Evolutionary conservation across 192 early-diverging fungal genomes (phyloP), one percentile per base, ranked within the genome.

Genomic region (Gorgonomyces haynaldii): DNA sequence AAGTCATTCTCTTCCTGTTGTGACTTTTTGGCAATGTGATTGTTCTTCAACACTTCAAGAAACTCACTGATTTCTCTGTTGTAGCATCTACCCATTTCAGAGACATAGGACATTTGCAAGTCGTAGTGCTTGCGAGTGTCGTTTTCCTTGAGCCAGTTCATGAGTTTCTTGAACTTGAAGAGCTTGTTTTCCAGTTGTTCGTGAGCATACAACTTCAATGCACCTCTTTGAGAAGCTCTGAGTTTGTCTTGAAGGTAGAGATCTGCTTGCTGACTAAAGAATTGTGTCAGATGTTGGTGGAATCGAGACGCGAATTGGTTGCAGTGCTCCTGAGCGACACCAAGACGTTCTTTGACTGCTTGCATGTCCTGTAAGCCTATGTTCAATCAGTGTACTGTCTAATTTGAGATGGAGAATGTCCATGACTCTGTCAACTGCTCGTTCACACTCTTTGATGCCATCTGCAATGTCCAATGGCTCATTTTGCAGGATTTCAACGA

Each of bases 61-160:
- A 69, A 66, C 6, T 66, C 69, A 2, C 45, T 37, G 8, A 72
- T 54, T 37, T 76, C 72, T 20, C 29, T 28, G 6, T 39, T 56
- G 37, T 75, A 75, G 3, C 63, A 53, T 26, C 58, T 25, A 0
- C 48, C 45, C 20, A 75, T 49, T 36, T 65, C 62, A 28, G 63
- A 46, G 9, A 55, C 60, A 45, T 71, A 75, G 2, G 37, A 24
- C 71, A 77, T 70, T 44, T 72, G 62, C 9, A 77, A 46, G 23
- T 77, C 67, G 34, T 62, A 54, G 37, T 77, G 74, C 24, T 75
- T 76, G 19, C 74, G 28, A 0, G 68, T 51, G 49, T 77, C 74
- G 7, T 61, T 53, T 4, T 53, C 66, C 45, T 77, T 77, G 22
- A 77, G 47, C 74, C 74, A 77, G 27, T 37, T 57, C 32, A 77